phyloP scores from a whole-genome alignment of 1,284 basidiomycete species.

The Agroathelia rolfsii region DNA sequence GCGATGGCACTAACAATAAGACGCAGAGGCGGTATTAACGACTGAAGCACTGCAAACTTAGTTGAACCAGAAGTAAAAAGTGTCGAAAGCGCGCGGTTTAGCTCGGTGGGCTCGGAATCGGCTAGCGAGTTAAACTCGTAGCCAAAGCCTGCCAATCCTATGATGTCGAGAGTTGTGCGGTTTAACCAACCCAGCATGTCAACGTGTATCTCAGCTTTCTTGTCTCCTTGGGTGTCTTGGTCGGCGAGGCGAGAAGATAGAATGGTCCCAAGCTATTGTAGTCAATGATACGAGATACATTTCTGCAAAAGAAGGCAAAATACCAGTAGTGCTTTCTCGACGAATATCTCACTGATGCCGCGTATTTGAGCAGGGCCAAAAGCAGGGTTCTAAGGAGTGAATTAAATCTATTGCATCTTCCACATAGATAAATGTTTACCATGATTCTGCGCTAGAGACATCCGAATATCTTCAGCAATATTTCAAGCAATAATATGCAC shows the following conservation, averaged over 20 bases:
- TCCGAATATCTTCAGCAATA: background rate
- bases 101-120: constrained; percentile 23
- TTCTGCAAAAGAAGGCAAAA: constrained; percentile 4
- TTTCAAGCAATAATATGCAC: background rate
- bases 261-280: no score
- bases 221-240: no score
- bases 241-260: no score
- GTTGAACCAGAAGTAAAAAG: constrained; percentile 11
- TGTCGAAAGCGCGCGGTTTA: constrained; percentile 28
- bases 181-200: constrained; percentile 34
- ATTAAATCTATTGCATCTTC: background rate
- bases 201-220: no score
- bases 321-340: constrained; percentile 42
- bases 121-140: constrained; percentile 37
- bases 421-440: constrained; percentile 17
- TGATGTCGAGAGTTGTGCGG: constrained; percentile 38
- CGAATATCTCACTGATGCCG: constrained; percentile 43
- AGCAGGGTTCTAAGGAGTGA: constrained; percentile 37
- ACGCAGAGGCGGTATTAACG: constrained; percentile 17
- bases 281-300: no score
- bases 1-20: constrained; percentile 6
- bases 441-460: constrained; percentile 28
- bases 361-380: constrained; percentile 47
- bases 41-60: constrained; percentile 7
- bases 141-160: constrained; percentile 43